phyloP scores from a whole-genome alignment of 2,329 filamentous ascomycete species.

The Coniochaeta sp. region DNA sequence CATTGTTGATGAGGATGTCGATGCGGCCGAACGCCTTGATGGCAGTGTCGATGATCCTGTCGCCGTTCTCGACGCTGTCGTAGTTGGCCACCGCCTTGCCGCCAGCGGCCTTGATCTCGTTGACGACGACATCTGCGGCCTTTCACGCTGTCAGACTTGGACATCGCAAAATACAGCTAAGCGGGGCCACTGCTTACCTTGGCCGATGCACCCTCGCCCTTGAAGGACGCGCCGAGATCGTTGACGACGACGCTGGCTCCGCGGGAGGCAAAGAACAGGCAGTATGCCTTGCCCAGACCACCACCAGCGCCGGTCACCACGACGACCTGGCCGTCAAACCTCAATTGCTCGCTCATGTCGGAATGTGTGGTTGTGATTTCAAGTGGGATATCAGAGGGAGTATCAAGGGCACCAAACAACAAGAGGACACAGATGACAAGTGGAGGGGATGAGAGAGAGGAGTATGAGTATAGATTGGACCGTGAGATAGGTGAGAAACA shows the following conservation, averaged over 20 bases:
- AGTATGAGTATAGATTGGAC: background rate
- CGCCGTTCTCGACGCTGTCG: slow-evolving; percentile 87
- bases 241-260: slow-evolving; percentile 79
- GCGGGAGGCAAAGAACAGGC: slow-evolving; percentile 81
- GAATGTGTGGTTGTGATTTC: slow-evolving; percentile 21
- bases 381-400: slow-evolving; percentile 1
- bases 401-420: no score
- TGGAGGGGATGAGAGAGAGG: background rate
- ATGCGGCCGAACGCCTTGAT: slow-evolving; percentile 77
- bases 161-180: no score
- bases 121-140: slow-evolving; percentile 76
- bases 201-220: slow-evolving; percentile 80
- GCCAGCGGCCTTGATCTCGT: slow-evolving; percentile 78
- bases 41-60: slow-evolving; percentile 87
- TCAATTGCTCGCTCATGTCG: slow-evolving; percentile 57
- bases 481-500: background rate
- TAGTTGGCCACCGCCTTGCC: slow-evolving; percentile 98
- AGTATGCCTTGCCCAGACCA: slow-evolving; percentile 76
- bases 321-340: slow-evolving; percentile 82
- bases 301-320: slow-evolving; percentile 83
- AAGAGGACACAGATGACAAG: background rate
- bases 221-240: slow-evolving; percentile 87
- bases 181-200: slow-evolving; percentile 59
- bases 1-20: slow-evolving; percentile 96
- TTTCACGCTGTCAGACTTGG: slow-evolving; percentile 24